Percentiles rank a stretch among this genome's conserved stretches.
These are phyloP conservation scores for Gynochthodes officinalis DNA, from an alignment of 257 asterid species.

Conservation along the genomic window DNA sequence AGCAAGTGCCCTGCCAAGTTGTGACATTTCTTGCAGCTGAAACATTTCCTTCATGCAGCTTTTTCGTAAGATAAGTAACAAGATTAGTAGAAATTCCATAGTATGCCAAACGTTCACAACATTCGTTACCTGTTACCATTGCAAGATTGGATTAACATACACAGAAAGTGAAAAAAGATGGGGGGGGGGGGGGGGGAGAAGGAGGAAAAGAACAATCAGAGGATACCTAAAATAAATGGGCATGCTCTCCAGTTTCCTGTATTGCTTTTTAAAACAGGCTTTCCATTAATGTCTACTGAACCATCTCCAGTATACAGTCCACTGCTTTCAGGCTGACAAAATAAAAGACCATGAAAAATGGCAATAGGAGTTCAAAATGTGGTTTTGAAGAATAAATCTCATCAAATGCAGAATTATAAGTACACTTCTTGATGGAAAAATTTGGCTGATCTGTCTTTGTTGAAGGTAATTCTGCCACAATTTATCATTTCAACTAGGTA, in stretches of 20 bases:
- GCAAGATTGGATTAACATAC: conserved; percentile 17
- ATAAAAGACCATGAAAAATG: neutral
- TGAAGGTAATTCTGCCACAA: neutral
- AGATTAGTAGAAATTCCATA: conserved; percentile 92
- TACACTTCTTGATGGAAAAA: neutral
- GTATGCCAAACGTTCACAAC: conserved; percentile 97
- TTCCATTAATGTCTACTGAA: conserved; percentile 89
- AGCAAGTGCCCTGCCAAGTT: conserved; percentile 98
- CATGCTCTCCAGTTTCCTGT: conserved; percentile 99
- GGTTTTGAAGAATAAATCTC: neutral
- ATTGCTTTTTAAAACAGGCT: conserved; percentile 75
- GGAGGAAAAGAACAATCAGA: neutral
- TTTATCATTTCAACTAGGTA: neutral
- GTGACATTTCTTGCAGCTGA: conserved; percentile 94
- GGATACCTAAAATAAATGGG: conserved; percentile 83
- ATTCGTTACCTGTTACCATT: conserved; percentile 77
- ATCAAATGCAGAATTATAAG: neutral
- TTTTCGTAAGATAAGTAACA: conserved; percentile 83
- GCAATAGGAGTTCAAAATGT: neutral
- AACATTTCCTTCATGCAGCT: conserved; percentile 84
- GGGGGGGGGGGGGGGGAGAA: neutral
- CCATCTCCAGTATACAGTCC: conserved; percentile 80
- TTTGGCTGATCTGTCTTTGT: neutral
- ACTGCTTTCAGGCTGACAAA: conserved; percentile 44
- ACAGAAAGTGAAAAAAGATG: conserved; percentile 1